Evolutionary conservation across 768 basidiomycete species (phyloP).

Genomic region (Mycena crocata): DNA sequence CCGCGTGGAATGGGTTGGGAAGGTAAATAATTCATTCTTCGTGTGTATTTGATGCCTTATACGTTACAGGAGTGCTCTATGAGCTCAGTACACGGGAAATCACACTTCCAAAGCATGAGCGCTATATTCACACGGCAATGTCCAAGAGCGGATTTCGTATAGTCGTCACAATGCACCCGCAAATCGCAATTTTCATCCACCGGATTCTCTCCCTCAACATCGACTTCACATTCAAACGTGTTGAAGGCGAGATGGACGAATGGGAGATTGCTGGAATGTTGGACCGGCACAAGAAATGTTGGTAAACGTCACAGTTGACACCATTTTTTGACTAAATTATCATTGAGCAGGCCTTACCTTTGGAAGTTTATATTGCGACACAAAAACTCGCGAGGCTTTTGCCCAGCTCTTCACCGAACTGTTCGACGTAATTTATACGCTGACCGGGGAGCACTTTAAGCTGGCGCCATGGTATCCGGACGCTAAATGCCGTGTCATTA

Average conservation of each 20-base stretch:
- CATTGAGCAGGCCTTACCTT: conserved; percentile 3
- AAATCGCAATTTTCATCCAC: conserved; percentile 23
- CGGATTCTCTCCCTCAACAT: conserved; percentile 19
- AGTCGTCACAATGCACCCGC: conserved; percentile 16
- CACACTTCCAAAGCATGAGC: background rate
- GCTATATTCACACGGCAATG: conserved; percentile 14
- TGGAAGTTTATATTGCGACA: conserved; percentile 34
- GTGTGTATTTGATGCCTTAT: background rate
- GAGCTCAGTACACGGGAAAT: background rate
- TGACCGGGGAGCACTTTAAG: conserved; percentile 22
- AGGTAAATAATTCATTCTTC: background rate
- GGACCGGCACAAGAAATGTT: conserved; percentile 18
- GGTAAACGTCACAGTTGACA: background rate
- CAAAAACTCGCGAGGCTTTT: conserved; percentile 24
- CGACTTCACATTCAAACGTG: conserved; percentile 39
- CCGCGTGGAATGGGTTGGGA: conserved; percentile 19
- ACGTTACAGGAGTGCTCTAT: background rate
- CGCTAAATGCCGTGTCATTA: background rate
- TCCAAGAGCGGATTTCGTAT: conserved; percentile 13
- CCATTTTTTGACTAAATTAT: background rate
- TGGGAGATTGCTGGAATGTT: conserved; percentile 32
- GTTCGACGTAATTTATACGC: conserved; percentile 23
- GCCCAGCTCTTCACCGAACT: conserved; percentile 23
- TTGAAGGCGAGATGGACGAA: conserved; percentile 35
- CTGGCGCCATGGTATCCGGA: background rate